Conservation (phyloP, 768 basidiomycete species). For the Kwoniella mangroviensis region DNA sequence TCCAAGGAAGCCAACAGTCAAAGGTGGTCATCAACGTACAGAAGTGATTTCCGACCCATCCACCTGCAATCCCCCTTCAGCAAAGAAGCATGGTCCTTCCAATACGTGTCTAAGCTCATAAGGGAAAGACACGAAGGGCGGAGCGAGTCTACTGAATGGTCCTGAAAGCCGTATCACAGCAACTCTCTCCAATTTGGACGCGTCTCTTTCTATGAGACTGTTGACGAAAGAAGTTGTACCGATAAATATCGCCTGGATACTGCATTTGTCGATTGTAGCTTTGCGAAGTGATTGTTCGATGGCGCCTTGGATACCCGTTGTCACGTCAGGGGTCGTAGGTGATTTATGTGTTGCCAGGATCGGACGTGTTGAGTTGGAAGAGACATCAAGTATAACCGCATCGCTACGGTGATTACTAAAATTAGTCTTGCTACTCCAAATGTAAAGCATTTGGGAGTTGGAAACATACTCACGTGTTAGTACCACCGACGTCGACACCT, state of each 20-base stretch:
- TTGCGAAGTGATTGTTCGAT: constrained; percentile 62
- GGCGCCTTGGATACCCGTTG: constrained; percentile 66
- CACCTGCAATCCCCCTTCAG: constrained; percentile 61
- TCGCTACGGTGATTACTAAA: constrained; percentile 34
- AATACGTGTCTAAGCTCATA: constrained; percentile 55
- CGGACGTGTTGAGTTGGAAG: constrained; percentile 47
- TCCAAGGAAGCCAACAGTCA: neutral
- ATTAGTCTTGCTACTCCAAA: too few relatives aligned
- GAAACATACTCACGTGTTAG: constrained; percentile 34
- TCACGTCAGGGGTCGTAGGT: constrained; percentile 66
- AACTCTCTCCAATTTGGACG: constrained; percentile 65
- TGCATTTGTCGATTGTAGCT: constrained; percentile 53
- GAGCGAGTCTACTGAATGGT: constrained; percentile 64
- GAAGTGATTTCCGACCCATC: constrained; percentile 37
- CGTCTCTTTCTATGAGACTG: constrained; percentile 67
- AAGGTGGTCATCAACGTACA: constrained; percentile 41
- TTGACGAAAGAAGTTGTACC: constrained; percentile 72
- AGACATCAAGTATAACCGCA: constrained; percentile 58
- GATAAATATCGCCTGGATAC: constrained; percentile 65
- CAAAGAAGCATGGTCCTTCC: constrained; percentile 58
- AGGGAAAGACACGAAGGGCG: constrained; percentile 67
- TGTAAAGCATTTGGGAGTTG: too few relatives aligned
- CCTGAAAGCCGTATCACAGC: constrained; percentile 70
- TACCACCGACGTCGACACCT: constrained; percentile 46
- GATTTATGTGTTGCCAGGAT: constrained; percentile 60